phyloP scores from a whole-genome alignment of 2,329 filamentous ascomycete genomes.

The Alternaria panax region DNA sequence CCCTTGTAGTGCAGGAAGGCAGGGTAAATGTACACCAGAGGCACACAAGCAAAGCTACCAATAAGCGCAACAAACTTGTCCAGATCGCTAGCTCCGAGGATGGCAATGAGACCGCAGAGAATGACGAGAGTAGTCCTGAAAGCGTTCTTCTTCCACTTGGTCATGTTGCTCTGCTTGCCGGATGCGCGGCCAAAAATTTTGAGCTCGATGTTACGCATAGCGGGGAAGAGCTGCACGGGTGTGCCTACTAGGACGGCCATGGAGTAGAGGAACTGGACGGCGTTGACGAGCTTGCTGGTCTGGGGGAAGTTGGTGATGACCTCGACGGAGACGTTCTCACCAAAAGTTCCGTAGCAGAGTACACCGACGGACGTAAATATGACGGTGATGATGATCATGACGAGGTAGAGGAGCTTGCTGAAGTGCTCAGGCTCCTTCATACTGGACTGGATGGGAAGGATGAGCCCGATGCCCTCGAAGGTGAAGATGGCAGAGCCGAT shows the following conservation, averaged over 20 bases:
- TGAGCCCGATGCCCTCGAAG: constrained; percentile 79
- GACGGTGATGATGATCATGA: constrained; percentile 77
- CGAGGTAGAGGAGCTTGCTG: constrained; percentile 67
- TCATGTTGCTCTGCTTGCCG: constrained; percentile 68
- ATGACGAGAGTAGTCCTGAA: constrained; percentile 66
- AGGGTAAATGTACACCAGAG: constrained; percentile 79
- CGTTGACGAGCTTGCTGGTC: constrained; percentile 73
- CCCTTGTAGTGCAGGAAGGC: constrained; percentile 74
- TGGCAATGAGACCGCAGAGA: constrained; percentile 67
- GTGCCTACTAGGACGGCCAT: constrained; percentile 76
- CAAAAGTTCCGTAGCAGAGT: constrained; percentile 78
- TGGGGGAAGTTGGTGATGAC: constrained; percentile 81
- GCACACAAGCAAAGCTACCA: constrained; percentile 76
- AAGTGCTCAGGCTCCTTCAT: constrained; percentile 76
- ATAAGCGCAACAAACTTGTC: constrained; percentile 79
- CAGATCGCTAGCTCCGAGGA: constrained; percentile 71
- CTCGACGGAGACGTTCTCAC: constrained; percentile 72
- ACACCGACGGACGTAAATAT: constrained; percentile 76
- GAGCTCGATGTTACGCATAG: constrained; percentile 74
- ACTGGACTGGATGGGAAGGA: constrained; percentile 77
- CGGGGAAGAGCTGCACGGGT: constrained; percentile 78
- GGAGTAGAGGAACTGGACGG: constrained; percentile 77
- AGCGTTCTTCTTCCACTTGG: constrained; percentile 80
- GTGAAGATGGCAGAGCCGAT: constrained; percentile 79
- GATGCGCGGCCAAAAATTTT: constrained; percentile 70